Base-by-base conservation (phyloP, 768 basidiomycete species). In the Pleurotus ostreatus region DNA sequence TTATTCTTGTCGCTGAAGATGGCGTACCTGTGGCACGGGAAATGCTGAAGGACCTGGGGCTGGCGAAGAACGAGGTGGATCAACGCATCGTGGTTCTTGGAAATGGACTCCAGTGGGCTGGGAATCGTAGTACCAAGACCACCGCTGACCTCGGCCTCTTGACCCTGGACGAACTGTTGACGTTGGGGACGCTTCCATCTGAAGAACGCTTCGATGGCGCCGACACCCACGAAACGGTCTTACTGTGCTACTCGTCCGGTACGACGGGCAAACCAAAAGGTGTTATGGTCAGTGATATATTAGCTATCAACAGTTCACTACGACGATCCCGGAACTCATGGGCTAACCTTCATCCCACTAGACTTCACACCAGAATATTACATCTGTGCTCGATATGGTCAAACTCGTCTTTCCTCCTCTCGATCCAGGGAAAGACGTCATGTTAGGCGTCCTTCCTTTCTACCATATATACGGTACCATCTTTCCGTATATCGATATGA, bases 281-380 rank as follows among this genome's bases (percentile, higher is more conserved):
- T 53, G 78, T 80, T 16, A 77, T 79, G 73, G 79, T 78, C 60
- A 55, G 62, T 13, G 15, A 9, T 30, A 39, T 34, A 34, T 34
- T 34, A 34, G 11, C 8, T 11, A 34, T 34, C 30, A 9, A 3
- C 30, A 34, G 8, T 11, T 8, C 11, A 34, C 11, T 11, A 11
- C 30, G 30, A 34, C 30, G 30, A 34, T 11, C 11, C 11, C 30
- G 30, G 30, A 34, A 34, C 30, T 34, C 30, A 11, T 48, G 40
- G 41, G 41, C 41, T 55, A 11, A 16, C 43, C 26, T 53, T 2
- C n/a, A 5, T 49, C 53, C 18, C 48, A 9, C 9, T 59, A 83
- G 81, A 86, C 85, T 0, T 86, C 84, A 0, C 86, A 87, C 65
- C 74, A 79, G 57, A 93, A 93, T 61, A 66, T 93, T 46, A 82